A percentile compares a stretch with the other conserved stretches of the same genome.
Evolutionary conservation across 805 yeast genomes (phyloP).

Genomic region (Maudiozyma saulgeensis): DNA sequence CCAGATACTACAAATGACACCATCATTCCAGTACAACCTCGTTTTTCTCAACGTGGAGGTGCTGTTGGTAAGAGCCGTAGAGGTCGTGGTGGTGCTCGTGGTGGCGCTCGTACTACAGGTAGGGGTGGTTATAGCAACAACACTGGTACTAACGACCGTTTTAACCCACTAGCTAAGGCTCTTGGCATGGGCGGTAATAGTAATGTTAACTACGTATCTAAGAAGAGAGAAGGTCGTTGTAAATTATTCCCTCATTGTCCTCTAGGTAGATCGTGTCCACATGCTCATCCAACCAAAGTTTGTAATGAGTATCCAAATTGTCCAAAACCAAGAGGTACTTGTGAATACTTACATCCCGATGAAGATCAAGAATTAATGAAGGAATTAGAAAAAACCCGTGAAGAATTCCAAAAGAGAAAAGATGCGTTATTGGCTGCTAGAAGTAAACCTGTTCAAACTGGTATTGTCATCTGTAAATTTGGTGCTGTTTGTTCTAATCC

Average conservation of each 20-base stretch:
- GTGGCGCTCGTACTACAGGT: constrained; percentile 13
- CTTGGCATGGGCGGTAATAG: constrained; percentile 23
- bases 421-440: constrained; percentile 29
- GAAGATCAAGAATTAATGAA: constrained; percentile 70
- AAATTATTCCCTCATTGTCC: constrained; percentile 63
- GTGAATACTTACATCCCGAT: constrained; percentile 75
- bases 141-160: constrained; percentile 24
- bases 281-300: constrained; percentile 69
- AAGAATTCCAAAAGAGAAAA: constrained; percentile 39
- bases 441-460: constrained; percentile 33
- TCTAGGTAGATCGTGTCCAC: constrained; percentile 52
- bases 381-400: constrained; percentile 54
- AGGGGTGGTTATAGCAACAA: constrained; percentile 16
- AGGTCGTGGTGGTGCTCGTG: constrained; percentile 14
- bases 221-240: constrained; percentile 56
- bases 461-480: constrained; percentile 62
- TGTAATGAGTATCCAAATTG: constrained; percentile 75
- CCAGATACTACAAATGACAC: constrained; percentile 6
- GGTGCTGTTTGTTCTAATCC: constrained; percentile 69
- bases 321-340: constrained; percentile 70
- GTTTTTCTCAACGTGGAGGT: constrained; percentile 16
- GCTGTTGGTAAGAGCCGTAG: constrained; percentile 11
- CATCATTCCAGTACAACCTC: constrained; percentile 11
- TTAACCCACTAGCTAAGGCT: constrained; percentile 33
- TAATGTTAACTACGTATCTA: constrained; percentile 31